A percentile compares a stretch with the other conserved stretches of the same genome.
Conservation (phyloP, 352 stramenopile species). For the Phytophthora foliorum region DNA sequence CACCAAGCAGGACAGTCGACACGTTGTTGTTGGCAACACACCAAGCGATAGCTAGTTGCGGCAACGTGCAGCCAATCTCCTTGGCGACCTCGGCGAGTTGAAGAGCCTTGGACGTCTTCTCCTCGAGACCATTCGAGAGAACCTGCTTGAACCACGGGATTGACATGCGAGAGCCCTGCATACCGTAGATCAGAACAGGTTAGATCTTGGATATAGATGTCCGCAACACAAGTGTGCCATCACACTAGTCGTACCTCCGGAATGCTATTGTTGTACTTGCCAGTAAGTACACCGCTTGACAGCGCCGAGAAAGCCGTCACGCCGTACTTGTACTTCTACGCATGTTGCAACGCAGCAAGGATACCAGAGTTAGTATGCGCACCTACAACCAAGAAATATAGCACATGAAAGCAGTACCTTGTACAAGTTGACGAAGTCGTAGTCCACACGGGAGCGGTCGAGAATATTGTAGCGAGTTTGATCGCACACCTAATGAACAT, state of each 20-base stretch:
- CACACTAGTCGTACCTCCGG: constrained; percentile 24
- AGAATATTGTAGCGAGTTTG: constrained; percentile 85
- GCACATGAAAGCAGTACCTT: constrained; percentile 40
- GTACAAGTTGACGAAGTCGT: constrained; percentile 66
- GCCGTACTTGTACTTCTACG: constrained; percentile 73
- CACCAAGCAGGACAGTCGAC: constrained; percentile 62
- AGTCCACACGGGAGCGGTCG: constrained; percentile 69
- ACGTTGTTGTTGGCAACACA: constrained; percentile 66
- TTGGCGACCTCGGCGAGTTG: constrained; percentile 46
- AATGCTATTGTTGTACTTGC: constrained; percentile 75
- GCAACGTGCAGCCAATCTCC: constrained; percentile 56
- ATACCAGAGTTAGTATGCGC: neutral
- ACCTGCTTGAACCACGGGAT: constrained; percentile 44
- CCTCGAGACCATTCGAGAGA: constrained; percentile 46
- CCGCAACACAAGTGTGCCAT: neutral
- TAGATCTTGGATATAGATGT: neutral
- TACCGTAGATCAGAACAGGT: constrained; percentile 15
- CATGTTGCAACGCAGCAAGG: neutral
- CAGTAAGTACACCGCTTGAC: constrained; percentile 65
- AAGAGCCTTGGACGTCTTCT: constrained; percentile 47
- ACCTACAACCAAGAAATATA: neutral
- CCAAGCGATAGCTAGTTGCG: constrained; percentile 69
- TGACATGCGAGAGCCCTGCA: constrained; percentile 56
- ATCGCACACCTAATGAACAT: constrained; percentile 43
- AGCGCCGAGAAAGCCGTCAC: constrained; percentile 73